phyloP scores from a whole-genome alignment of 129 eudicot genomes.

The Smallanthus sonchifolius region DNA sequence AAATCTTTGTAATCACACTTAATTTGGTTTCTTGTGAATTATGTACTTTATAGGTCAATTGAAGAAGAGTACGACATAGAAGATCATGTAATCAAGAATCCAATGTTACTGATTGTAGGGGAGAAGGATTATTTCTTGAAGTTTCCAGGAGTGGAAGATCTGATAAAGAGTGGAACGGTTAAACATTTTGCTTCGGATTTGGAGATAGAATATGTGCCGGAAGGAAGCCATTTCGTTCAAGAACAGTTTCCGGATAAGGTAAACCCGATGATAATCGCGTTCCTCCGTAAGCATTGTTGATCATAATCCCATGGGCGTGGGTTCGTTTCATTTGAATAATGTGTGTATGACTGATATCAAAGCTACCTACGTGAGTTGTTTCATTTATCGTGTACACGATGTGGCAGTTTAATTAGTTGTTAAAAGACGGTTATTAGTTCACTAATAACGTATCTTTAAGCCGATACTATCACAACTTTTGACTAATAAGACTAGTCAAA shows the following conservation, averaged over 20 bases:
- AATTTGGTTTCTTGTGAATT: not conserved
- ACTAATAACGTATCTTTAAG: too few relatives aligned
- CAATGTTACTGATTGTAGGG: slow-evolving; percentile 44
- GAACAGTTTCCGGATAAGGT: slow-evolving; percentile 12
- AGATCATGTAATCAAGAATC: slow-evolving; percentile 37
- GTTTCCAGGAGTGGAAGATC: slow-evolving; percentile 28
- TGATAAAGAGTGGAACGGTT: slow-evolving; percentile 4
- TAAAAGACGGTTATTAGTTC: too few relatives aligned
- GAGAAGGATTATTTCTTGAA: slow-evolving; percentile 47
- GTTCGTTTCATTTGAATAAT: slow-evolving; percentile 2
- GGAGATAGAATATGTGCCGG: not conserved
- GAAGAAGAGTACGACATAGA: slow-evolving; percentile 35
- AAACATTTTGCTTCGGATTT: not conserved
- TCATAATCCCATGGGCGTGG: not conserved
- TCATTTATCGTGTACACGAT: not conserved
- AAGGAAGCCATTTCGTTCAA: slow-evolving; percentile 11
- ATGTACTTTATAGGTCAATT: slow-evolving; percentile 33
- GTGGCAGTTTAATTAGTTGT: too few relatives aligned
- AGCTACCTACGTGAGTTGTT: not conserved
- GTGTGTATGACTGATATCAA: not conserved
- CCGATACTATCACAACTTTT: too few relatives aligned
- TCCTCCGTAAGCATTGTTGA: not conserved
- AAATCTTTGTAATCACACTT: not conserved
- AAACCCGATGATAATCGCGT: not conserved
- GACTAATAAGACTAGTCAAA: too few relatives aligned